These are phyloP conservation scores for Forsythia viridissima DNA, from an alignment of 257 asterid genomes.

Conservation along the genomic window DNA sequence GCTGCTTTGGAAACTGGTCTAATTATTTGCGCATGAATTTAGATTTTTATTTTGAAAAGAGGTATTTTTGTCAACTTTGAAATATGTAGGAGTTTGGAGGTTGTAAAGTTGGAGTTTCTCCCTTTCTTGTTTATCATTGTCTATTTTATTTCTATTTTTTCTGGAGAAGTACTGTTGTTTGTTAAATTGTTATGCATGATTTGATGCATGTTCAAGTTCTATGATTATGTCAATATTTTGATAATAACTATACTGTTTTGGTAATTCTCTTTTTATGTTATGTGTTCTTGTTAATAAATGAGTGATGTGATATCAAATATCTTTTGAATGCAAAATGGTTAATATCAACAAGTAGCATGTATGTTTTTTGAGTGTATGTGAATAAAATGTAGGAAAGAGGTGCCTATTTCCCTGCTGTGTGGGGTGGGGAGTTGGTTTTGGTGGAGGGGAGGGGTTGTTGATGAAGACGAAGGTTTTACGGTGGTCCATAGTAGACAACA, in stretches of 20 bases:
- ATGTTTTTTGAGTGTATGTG: background rate
- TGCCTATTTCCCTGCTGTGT: background rate
- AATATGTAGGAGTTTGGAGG: background rate
- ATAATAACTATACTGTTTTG: background rate
- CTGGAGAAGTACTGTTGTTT: background rate
- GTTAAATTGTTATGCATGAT: background rate
- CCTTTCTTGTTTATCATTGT: no score
- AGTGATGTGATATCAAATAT: background rate
- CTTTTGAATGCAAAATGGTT: background rate
- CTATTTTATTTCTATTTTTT: background rate
- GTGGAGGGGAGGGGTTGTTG: background rate
- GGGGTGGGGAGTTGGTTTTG: background rate
- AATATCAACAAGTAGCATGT: background rate
- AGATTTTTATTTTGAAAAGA: background rate
- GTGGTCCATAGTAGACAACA: background rate
- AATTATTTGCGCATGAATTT: background rate
- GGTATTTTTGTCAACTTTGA: background rate
- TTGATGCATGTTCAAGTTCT: background rate
- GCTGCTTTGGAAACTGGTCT: background rate
- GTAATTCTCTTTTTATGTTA: background rate
- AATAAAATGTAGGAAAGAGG: background rate
- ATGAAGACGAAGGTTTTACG: background rate
- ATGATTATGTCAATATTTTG: background rate
- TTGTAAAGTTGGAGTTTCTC: background rate
- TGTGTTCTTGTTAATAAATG: background rate